A percentile compares a stretch with the other conserved stretches of the same genome.
Evolutionary conservation across 2,329 filamentous ascomycete genomes (phyloP).

Genomic region (Pestalotiopsis sp.): DNA sequence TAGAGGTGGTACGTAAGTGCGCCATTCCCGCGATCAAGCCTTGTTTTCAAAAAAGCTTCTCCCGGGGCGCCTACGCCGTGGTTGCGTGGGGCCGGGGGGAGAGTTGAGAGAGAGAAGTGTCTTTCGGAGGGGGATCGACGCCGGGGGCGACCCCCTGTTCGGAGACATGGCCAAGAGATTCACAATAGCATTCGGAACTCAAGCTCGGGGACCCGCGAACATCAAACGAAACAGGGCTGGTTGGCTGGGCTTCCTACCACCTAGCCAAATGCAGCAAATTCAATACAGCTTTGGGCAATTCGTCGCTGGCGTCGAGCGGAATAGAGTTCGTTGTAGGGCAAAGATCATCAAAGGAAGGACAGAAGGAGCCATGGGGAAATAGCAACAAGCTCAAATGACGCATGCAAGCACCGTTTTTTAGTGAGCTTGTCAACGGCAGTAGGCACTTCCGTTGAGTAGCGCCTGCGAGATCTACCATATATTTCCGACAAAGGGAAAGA

Average conservation of each 20-base stretch:
- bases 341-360: neutral
- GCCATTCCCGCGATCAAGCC: neutral
- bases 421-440: neutral
- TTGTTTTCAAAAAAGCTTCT: neutral
- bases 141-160: constrained; percentile 7
- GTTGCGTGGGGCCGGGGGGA: neutral
- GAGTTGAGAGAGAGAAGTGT: neutral
- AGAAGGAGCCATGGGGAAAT: neutral
- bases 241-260: neutral
- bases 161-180: constrained; percentile 28
- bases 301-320: neutral
- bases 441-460: neutral
- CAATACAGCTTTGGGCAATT: neutral
- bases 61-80: neutral
- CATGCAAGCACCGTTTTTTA: neutral
- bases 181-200: constrained; percentile 9
- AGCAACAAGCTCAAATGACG: too few relatives aligned
- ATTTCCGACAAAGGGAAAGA: neutral
- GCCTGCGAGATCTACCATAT: neutral
- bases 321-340: neutral
- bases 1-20: neutral
- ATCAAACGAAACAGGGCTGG: constrained; percentile 7
- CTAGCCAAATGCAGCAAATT: constrained; percentile 4
- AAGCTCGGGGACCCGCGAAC: neutral
- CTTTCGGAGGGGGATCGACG: constrained; percentile 4